These are phyloP conservation scores for Podospora didyma DNA, from an alignment of 495 filamentous ascomycete genomes.

Conservation along the genomic window DNA sequence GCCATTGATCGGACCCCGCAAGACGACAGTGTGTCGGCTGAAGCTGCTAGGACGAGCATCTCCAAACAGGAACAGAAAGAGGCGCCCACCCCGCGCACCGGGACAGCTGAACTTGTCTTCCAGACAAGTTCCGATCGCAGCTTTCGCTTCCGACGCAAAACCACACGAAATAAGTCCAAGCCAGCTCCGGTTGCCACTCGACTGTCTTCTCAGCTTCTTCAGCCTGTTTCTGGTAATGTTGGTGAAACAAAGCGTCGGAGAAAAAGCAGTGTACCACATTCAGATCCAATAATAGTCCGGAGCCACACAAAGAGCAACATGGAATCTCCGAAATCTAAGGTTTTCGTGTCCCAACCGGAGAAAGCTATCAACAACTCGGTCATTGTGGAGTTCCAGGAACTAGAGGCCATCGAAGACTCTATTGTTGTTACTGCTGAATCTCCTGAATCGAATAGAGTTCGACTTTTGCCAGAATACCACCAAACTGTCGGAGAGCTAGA, in stretches of 20 bases:
- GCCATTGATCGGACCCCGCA: neutral
- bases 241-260: neutral
- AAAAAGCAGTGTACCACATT: no score
- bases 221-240: neutral
- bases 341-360: no score
- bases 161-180: neutral
- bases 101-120: constrained; percentile 12
- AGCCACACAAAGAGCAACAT: no score
- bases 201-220: neutral
- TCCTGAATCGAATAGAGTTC: neutral
- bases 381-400: neutral
- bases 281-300: no score
- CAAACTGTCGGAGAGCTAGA: neutral
- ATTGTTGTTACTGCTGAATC: neutral
- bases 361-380: no score
- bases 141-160: constrained; percentile 22
- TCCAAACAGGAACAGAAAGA: neutral
- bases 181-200: neutral
- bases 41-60: neutral
- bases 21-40: neutral
- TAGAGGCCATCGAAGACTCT: neutral
- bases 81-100: neutral
- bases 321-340: no score
- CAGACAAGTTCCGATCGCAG: constrained; percentile 23
- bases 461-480: neutral